A percentile compares a stretch with the other conserved stretches of the same genome.
These are phyloP conservation scores for Dacryopinax spathularia DNA, from an alignment of 768 basidiomycete genomes.

Conservation along the genomic window DNA sequence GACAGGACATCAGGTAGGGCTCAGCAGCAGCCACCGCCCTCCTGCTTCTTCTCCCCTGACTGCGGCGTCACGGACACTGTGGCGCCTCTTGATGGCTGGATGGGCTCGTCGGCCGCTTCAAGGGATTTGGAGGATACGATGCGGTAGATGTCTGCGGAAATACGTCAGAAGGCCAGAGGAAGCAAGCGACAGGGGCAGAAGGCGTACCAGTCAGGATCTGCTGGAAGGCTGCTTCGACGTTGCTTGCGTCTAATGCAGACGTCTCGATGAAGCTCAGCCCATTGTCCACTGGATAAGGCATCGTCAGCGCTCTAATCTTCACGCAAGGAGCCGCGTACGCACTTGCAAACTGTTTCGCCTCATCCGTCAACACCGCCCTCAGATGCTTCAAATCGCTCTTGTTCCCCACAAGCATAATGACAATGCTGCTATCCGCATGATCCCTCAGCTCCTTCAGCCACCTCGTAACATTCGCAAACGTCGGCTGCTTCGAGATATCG, in stretches of 20 bases:
- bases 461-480: constrained; percentile 18
- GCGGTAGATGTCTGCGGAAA: constrained; percentile 69
- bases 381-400: constrained; percentile 69
- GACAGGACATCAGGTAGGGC: too few relatives aligned
- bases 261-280: constrained; percentile 94
- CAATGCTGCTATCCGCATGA: constrained; percentile 27
- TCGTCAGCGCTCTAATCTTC: neutral
- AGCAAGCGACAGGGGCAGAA: neutral
- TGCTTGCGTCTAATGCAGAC: constrained; percentile 97
- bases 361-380: constrained; percentile 90
- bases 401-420: constrained; percentile 29
- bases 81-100: constrained; percentile 66
- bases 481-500: constrained; percentile 27
- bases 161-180: neutral
- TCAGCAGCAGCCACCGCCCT: neutral
- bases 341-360: constrained; percentile 86
- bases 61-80: constrained; percentile 65
- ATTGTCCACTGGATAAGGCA: constrained; percentile 52
- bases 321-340: constrained; percentile 21
- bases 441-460: constrained; percentile 97
- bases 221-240: constrained; percentile 96
- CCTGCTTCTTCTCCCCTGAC: neutral
- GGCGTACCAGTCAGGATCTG: constrained; percentile 53
- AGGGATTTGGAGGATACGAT: constrained; percentile 93
- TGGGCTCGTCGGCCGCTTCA: constrained; percentile 56